Evolutionary conservation across 495 filamentous ascomycete species (phyloP).

Genomic region (Elasticomyces elasticus): DNA sequence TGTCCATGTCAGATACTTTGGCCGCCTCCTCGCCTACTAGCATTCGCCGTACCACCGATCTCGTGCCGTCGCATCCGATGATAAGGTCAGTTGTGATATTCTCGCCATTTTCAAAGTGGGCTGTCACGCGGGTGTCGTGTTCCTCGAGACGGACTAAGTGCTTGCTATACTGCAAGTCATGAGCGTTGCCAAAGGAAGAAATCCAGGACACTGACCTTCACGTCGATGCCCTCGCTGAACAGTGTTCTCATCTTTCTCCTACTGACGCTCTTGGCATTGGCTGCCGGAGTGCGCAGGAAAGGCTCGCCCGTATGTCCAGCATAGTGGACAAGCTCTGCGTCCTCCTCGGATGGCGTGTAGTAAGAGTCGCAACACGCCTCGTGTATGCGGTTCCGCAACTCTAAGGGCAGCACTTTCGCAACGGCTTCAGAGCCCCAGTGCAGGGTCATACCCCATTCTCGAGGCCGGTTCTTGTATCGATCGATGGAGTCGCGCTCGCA

Average conservation of each 20-base stretch:
- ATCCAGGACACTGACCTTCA: background rate
- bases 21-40: background rate
- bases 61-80: constrained; percentile 3
- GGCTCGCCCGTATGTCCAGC: constrained; percentile 1
- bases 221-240: constrained; percentile 2
- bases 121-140: background rate
- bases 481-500: background rate
- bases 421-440: constrained; percentile 1
- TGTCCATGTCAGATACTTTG: background rate
- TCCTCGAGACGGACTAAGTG: background rate
- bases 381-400: background rate
- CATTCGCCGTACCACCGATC: background rate
- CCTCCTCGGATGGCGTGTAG: background rate
- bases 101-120: background rate
- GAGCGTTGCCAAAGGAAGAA: background rate
- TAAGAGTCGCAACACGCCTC: background rate
- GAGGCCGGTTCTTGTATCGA: background rate
- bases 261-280: constrained; percentile 1
- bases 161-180: background rate
- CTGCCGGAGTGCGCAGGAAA: background rate
- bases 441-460: constrained; percentile 9
- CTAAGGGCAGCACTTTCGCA: background rate
- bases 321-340: background rate
- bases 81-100: background rate
- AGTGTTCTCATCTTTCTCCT: constrained; percentile 2